phyloP scores from a whole-genome alignment of 2,329 filamentous ascomycete species.

The Fusarium sp. region DNA sequence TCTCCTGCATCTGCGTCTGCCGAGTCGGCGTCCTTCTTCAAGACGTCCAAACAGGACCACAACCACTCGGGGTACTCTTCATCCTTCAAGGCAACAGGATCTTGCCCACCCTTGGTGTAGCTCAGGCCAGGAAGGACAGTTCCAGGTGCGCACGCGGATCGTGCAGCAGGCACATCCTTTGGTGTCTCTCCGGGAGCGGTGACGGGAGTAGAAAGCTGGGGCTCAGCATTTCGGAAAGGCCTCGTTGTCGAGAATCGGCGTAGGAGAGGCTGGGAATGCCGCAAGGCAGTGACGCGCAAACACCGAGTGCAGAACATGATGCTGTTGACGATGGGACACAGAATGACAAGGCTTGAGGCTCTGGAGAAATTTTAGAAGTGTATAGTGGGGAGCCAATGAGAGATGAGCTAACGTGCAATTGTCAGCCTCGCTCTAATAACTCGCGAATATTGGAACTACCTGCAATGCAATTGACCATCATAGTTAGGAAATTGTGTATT shows the following conservation, averaged over 20 bases:
- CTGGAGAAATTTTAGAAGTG: constrained; percentile 46
- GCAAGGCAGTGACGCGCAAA: constrained; percentile 54
- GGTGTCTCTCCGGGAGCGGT: constrained; percentile 46
- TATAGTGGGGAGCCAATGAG: constrained; percentile 43
- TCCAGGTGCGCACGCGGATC: constrained; percentile 70
- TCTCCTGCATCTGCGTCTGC: constrained; percentile 70
- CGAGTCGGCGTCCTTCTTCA: constrained; percentile 61
- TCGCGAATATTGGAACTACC: constrained; percentile 2
- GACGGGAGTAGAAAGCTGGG: constrained; percentile 50
- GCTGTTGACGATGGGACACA: constrained; percentile 40
- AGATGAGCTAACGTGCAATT: constrained; percentile 25
- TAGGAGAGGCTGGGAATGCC: constrained; percentile 44
- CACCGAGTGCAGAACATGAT: constrained; percentile 58
- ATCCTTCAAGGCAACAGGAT: constrained; percentile 78
- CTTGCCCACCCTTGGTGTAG: constrained; percentile 76
- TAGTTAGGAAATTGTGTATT: neutral
- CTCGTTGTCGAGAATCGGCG: constrained; percentile 55
- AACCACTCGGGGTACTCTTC: constrained; percentile 83
- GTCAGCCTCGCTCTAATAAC: constrained; percentile 44
- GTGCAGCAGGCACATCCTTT: constrained; percentile 44
- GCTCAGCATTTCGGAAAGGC: constrained; percentile 50
- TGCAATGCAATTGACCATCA: constrained; percentile 1
- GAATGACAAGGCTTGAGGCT: constrained; percentile 37
- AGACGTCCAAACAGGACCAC: constrained; percentile 74
- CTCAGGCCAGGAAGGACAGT: constrained; percentile 78